These are phyloP conservation scores for Puya raimondii DNA, from an alignment of 176 grass and related monocot species.

Conservation along the genomic window DNA sequence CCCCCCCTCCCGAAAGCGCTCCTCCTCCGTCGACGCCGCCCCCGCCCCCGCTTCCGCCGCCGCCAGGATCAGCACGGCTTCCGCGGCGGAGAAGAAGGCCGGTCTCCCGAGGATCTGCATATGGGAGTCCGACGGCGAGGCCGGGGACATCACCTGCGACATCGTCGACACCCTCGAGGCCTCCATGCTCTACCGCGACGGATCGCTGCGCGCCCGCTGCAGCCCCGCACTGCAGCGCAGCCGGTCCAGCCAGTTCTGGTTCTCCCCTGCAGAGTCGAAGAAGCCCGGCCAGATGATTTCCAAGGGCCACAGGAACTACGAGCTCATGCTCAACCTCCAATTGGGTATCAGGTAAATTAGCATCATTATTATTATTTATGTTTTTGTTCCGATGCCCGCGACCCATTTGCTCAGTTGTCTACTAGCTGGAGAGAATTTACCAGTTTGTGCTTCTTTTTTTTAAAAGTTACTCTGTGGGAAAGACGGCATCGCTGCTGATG, in stretches of 20 bases:
- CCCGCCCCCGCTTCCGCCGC: slow-evolving; percentile 4
- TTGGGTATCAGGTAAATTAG: slow-evolving; percentile 58
- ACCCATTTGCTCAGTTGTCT: too few relatives aligned
- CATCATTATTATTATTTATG: background rate
- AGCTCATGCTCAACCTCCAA: slow-evolving; percentile 71
- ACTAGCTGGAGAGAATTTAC: background rate
- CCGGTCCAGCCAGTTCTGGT: background rate
- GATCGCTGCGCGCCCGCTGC: slow-evolving; percentile 28
- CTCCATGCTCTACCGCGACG: slow-evolving; percentile 9
- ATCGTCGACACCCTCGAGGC: slow-evolving; percentile 58
- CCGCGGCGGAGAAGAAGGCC: slow-evolving; percentile 16
- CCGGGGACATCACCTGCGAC: slow-evolving; percentile 93
- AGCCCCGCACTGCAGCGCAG: slow-evolving; percentile 21
- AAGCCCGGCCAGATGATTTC: slow-evolving; percentile 45
- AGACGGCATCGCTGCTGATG: slow-evolving; percentile 51
- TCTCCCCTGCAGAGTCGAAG: slow-evolving; percentile 1
- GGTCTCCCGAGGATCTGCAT: slow-evolving; percentile 90
- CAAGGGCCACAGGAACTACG: slow-evolving; percentile 66
- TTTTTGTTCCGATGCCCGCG: background rate
- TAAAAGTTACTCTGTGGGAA: slow-evolving; percentile 68
- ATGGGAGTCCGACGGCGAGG: slow-evolving; percentile 94
- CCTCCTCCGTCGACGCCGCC: slow-evolving; percentile 59
- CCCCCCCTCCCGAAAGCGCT: slow-evolving; percentile 40
- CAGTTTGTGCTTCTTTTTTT: background rate
- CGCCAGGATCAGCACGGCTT: slow-evolving; percentile 20